A percentile compares a stretch with the other conserved stretches of the same genome.
phyloP scores from a whole-genome alignment of 768 basidiomycete species.

The Leccinum subtestaceum region DNA sequence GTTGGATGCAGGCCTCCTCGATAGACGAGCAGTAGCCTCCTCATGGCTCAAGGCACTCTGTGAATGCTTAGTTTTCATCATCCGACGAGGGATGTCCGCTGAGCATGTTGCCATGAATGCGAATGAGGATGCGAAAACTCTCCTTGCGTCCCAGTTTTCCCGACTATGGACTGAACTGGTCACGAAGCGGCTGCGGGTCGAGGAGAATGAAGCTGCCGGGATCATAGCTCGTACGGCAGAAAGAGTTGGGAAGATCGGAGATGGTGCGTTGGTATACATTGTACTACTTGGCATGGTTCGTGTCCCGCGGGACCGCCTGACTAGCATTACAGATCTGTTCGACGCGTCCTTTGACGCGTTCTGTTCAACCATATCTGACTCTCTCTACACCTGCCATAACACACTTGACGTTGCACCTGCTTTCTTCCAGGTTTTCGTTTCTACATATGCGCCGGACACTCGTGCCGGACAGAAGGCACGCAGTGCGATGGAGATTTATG shows the following conservation, averaged over 20 bases:
- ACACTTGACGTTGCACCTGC: slow-evolving; percentile 38
- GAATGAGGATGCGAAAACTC: slow-evolving; percentile 4
- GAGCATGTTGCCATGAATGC: slow-evolving; percentile 6
- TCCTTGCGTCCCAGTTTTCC: slow-evolving; percentile 47
- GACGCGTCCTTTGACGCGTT: slow-evolving; percentile 48
- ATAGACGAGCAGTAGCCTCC: slow-evolving; percentile 29
- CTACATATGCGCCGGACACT: slow-evolving; percentile 30
- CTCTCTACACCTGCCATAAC: background rate
- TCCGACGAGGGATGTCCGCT: slow-evolving; percentile 27
- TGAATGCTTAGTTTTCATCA: slow-evolving; percentile 66
- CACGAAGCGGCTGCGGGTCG: slow-evolving; percentile 44
- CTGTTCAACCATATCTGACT: slow-evolving; percentile 12
- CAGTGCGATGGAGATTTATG: slow-evolving; percentile 16
- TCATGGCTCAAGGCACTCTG: slow-evolving; percentile 69
- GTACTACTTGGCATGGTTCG: slow-evolving; percentile 15
- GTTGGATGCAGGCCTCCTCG: slow-evolving; percentile 43
- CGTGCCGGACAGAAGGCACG: slow-evolving; percentile 13
- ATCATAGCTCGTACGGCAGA: slow-evolving; percentile 47
- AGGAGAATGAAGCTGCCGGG: slow-evolving; percentile 41
- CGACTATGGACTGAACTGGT: slow-evolving; percentile 50
- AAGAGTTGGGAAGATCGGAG: slow-evolving; percentile 40
- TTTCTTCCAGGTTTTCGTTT: slow-evolving; percentile 45
- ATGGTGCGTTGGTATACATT: slow-evolving; percentile 35
- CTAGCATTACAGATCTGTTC: slow-evolving; percentile 40
- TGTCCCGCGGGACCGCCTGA: slow-evolving; percentile 23